These are phyloP conservation scores for Croton setiger DNA, from an alignment of 441 rosid species.

Conservation along the genomic window DNA sequence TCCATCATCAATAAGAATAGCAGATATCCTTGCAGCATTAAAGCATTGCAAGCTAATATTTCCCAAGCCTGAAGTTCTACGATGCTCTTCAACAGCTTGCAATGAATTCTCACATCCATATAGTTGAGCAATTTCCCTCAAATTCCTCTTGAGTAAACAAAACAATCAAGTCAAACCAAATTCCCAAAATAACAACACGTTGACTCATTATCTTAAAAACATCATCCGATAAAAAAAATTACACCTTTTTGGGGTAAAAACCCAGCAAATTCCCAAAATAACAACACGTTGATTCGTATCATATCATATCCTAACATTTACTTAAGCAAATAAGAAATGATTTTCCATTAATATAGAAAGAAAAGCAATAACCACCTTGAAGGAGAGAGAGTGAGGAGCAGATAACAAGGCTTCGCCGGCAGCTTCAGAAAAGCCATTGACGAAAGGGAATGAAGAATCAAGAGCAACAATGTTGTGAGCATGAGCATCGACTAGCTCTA, in stretches of 20 bases:
- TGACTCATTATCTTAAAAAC: not conserved
- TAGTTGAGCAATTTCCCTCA: conserved; percentile 71
- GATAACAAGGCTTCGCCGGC: conserved; percentile 63
- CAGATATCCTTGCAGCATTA: conserved; percentile 66
- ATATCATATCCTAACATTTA: too few species aligned
- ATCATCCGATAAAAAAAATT: not conserved
- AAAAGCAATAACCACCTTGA: conserved; percentile 43
- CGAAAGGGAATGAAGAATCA: conserved; percentile 74
- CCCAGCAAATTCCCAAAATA: not conserved
- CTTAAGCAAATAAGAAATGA: not conserved
- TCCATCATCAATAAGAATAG: conserved; percentile 84
- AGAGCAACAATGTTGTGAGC: conserved; percentile 79
- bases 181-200: not conserved
- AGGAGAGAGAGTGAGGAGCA: conserved; percentile 68
- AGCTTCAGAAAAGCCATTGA: conserved; percentile 69
- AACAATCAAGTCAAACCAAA: not conserved
- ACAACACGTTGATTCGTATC: not conserved
- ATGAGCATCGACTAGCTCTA: conserved; percentile 70
- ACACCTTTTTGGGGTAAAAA: too few species aligned
- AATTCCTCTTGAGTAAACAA: conserved; percentile 53
- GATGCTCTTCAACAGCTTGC: conserved; percentile 64
- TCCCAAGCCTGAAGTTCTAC: conserved; percentile 49
- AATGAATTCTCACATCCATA: conserved; percentile 68
- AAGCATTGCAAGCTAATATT: conserved; percentile 60
- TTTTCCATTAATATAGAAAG: not conserved